A percentile compares a stretch with the other conserved stretches of the same genome.
These are phyloP conservation scores for Daldinia bambusicola DNA, from an alignment of 495 filamentous ascomycete species.

Conservation along the genomic window DNA sequence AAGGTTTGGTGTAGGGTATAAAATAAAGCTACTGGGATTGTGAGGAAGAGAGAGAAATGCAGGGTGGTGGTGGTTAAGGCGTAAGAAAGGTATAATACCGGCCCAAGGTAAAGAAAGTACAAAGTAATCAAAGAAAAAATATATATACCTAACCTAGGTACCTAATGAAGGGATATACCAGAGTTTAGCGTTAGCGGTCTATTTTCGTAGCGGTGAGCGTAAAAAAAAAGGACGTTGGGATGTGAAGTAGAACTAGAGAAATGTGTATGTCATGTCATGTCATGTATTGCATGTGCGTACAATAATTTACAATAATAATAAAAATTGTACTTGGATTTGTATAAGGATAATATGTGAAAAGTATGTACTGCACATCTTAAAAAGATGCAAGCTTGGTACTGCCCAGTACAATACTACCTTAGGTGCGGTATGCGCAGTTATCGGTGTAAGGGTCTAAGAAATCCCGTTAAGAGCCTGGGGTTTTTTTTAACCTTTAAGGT, in stretches of 20 bases:
- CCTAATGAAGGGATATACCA: conserved; percentile 14
- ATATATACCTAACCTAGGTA: too few species aligned
- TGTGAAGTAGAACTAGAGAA: not conserved
- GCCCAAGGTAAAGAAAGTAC: not conserved
- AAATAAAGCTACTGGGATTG: conserved; percentile 2
- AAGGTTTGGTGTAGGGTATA: not conserved
- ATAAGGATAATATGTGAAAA: not conserved
- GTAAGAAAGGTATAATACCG: not conserved
- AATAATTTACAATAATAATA: conserved; percentile 5
- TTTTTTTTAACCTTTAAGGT: conserved; percentile 5
- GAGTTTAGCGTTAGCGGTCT: conserved; percentile 18
- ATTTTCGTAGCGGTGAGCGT: conserved; percentile 29
- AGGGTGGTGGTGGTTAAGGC: not conserved
- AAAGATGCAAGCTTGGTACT: not conserved
- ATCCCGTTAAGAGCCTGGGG: conserved; percentile 4
- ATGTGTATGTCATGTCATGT: not conserved
- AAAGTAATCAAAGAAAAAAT: conserved; percentile 1
- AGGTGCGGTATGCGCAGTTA: not conserved
- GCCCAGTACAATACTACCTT: not conserved
- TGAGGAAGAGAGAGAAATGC: not conserved
- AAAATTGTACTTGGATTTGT: too few species aligned
- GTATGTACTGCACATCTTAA: not conserved
- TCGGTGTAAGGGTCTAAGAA: conserved; percentile 32
- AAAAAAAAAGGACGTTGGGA: not conserved
- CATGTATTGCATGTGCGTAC: not conserved